Percentiles rank a stretch among this genome's conserved stretches.
Evolutionary conservation across 805 yeast species (phyloP).

Genomic region (Lachancea cidri): DNA sequence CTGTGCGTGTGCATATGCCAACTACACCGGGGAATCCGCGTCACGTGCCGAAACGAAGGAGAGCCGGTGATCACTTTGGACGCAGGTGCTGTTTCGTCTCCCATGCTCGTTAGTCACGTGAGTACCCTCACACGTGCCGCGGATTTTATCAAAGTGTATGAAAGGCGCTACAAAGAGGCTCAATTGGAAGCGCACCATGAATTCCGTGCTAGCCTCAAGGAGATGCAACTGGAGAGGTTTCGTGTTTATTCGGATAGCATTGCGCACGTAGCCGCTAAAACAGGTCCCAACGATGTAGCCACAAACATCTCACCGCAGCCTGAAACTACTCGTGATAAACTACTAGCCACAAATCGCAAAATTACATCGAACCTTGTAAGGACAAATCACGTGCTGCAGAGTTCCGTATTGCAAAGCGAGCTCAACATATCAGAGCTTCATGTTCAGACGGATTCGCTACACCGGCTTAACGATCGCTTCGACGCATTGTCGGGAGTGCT

Average conservation of each 20-base stretch:
- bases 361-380: constrained; percentile 29
- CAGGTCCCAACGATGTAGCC: not conserved
- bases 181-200: constrained; percentile 3
- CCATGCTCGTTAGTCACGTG: constrained; percentile 1
- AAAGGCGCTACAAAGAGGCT: constrained; percentile 3
- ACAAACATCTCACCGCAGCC: constrained; percentile 2
- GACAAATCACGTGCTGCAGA: constrained; percentile 30
- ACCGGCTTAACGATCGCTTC: constrained; percentile 29
- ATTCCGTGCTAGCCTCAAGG: constrained; percentile 5
- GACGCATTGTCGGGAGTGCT: constrained; percentile 27
- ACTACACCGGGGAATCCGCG: constrained; percentile 5
- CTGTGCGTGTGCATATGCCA: constrained; percentile 6
- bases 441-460: constrained; percentile 28
- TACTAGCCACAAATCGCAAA: constrained; percentile 25
- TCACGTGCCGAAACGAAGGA: too few species aligned
- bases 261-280: not conserved
- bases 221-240: constrained; percentile 4
- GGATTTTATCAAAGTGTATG: constrained; percentile 5
- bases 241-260: not conserved
- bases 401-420: constrained; percentile 32
- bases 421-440: constrained; percentile 31
- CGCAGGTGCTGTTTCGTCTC: too few species aligned
- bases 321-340: constrained; percentile 21
- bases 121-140: constrained; percentile 2
- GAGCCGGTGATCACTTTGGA: too few species aligned